Evolutionary conservation across 2,329 filamentous ascomycete genomes (phyloP), one percentile per base, ranked within the genome.

Genomic region (Hirsutella rhossiliensis): DNA sequence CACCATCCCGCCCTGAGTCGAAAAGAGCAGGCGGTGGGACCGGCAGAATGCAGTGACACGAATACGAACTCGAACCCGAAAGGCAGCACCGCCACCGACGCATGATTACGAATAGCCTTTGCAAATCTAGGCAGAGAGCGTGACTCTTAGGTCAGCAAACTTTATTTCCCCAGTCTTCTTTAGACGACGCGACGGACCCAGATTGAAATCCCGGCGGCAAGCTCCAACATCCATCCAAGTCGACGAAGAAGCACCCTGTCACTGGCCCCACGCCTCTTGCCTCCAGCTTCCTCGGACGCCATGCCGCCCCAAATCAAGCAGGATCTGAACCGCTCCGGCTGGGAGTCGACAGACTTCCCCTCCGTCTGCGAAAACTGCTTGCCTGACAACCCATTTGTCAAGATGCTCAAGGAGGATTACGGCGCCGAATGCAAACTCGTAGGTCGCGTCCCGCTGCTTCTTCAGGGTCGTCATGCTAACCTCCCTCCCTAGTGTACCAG

Each of bases 341-440:
- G 89, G 88, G 92, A 98, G 66, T 84, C 87, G 29, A 92, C 87
- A 41, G 87, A 92, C 63, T 88, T 92, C 57, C 87, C 87, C 9
- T 89, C 84, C 3, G 84, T 92, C 30, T 92, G 80, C 70, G 92
- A 98, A 66, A 88, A 82, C 59, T 98, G 92, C 62, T 76, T 98
- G 2, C 89, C 90, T 15, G 89, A 95, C 49, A 97, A 97, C 56
- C 90, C 90, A 2, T 98, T 94, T 58, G 92, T 98, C 38, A 92
- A 97, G 66, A 97, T 98, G 89, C 74, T 98, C 48, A 98, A 98
- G 66, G 88, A 97, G 60, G 90, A 98, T 63, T 82, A 94, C 57
- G 92, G 88, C 55, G 86, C 84, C 45, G 84, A 89, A 66, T 87
- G 84, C 73, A 85, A 85, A 69, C 70, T 85, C 52, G 65, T 68